Conservation (phyloP, 2,329 filamentous ascomycete genomes). For the Monilinia polystroma region DNA sequence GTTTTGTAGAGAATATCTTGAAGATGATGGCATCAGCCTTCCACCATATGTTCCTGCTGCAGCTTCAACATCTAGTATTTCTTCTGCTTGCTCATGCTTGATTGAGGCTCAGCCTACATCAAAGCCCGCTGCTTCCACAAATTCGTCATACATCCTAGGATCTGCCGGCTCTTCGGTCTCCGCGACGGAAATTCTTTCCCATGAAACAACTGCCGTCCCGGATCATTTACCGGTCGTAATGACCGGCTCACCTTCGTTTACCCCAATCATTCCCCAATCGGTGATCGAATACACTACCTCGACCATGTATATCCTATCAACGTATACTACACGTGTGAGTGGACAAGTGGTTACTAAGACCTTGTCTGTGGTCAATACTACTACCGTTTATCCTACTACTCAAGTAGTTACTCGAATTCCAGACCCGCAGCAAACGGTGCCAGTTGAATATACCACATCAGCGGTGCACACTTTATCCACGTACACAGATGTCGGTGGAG, state of each 20-base stretch:
- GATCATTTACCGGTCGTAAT: background rate
- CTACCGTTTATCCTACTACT: background rate
- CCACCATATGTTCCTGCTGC: background rate
- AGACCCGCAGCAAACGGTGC: background rate
- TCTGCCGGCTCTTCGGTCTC: background rate
- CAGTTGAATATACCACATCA: background rate
- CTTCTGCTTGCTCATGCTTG: constrained; percentile 14
- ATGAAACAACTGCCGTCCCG: background rate
- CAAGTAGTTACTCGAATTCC: background rate
- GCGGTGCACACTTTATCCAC: background rate
- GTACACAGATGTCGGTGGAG: background rate
- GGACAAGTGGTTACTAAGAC: background rate
- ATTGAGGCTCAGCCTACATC: constrained; percentile 1
- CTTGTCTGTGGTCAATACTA: background rate
- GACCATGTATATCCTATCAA: background rate
- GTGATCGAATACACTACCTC: background rate
- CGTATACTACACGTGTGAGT: background rate
- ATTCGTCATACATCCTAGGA: background rate
- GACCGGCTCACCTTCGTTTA: background rate
- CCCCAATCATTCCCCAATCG: background rate
- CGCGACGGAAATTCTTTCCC: background rate
- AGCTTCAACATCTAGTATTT: constrained; percentile 1
- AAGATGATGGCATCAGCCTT: constrained; percentile 10
- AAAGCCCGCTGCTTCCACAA: background rate
- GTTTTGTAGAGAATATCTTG: background rate